phyloP scores from a whole-genome alignment of 202 grass and related monocot genomes.

The Dendrocalamus latiflorus region DNA sequence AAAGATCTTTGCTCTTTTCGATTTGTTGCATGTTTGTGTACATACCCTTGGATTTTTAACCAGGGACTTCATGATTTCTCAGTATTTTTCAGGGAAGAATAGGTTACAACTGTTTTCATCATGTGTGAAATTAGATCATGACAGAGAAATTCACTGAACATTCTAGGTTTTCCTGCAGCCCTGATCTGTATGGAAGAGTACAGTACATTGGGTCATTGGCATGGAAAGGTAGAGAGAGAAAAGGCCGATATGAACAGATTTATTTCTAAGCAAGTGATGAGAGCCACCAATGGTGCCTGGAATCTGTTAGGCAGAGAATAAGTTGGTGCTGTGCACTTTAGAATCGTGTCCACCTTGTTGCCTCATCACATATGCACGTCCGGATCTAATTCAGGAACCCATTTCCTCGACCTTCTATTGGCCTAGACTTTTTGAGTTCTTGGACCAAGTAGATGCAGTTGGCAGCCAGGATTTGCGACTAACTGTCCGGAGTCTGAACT shows the following conservation, averaged over 20 bases:
- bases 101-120: background rate
- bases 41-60: background rate
- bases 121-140: background rate
- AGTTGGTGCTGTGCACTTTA: too few species aligned
- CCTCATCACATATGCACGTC: background rate
- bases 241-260: too few species aligned
- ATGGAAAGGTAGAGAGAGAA: too few species aligned
- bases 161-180: background rate
- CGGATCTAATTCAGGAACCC: background rate
- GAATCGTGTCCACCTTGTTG: constrained; percentile 24
- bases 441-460: constrained; percentile 19
- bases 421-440: background rate
- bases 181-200: background rate
- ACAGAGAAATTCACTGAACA: constrained; percentile 7
- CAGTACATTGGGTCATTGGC: too few species aligned
- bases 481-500: background rate
- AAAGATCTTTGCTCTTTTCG: too few species aligned
- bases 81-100: background rate
- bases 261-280: too few species aligned
- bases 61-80: background rate
- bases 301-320: too few species aligned
- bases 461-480: background rate
- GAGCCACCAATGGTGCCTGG: constrained; percentile 37
- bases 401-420: background rate
- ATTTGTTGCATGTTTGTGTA: background rate